A percentile compares a stretch with the other conserved stretches of the same genome.
These are phyloP conservation scores for Rhododendron henanense DNA, from an alignment of 148 eudicot species.

Conservation along the genomic window DNA sequence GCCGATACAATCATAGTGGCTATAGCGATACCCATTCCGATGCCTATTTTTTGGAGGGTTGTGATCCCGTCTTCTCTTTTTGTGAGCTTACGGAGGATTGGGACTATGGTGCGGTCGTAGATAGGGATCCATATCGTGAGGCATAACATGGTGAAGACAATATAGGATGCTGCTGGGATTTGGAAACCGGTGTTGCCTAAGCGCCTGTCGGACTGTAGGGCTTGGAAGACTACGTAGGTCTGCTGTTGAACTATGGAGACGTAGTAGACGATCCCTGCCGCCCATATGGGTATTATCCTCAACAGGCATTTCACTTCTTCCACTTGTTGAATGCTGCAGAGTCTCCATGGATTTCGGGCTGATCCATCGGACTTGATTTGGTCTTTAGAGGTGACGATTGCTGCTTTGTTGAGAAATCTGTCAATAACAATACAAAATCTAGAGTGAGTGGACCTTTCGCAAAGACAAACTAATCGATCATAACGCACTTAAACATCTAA, in stretches of 20 bases:
- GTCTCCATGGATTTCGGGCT: constrained; percentile 37
- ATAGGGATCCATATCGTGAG: constrained; percentile 44
- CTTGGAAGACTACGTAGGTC: constrained; percentile 44
- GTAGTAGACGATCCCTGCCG: constrained; percentile 24
- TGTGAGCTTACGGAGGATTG: constrained; percentile 26
- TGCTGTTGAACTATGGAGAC: constrained; percentile 8
- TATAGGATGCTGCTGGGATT: constrained; percentile 52
- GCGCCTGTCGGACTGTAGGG: constrained; percentile 36
- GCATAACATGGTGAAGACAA: constrained; percentile 34
- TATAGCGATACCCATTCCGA: constrained; percentile 23
- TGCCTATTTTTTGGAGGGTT: constrained; percentile 36
- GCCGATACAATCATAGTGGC: constrained; percentile 15
- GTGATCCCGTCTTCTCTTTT: constrained; percentile 33
- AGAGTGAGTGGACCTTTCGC: too few species aligned
- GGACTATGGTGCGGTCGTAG: constrained; percentile 41
- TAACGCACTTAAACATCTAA: too few species aligned
- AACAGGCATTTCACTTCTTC: constrained; percentile 46
- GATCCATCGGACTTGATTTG: constrained; percentile 33
- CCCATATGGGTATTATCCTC: constrained; percentile 45
- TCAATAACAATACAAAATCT: neutral
- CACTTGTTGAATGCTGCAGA: constrained; percentile 39
- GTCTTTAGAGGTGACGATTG: constrained; percentile 28
- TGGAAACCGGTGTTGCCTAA: constrained; percentile 24
- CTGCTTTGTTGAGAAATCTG: constrained; percentile 45
- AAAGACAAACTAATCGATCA: too few species aligned